Evolutionary conservation across 2,329 filamentous ascomycete species (phyloP).

Genomic region (Xylariaceae sp.): DNA sequence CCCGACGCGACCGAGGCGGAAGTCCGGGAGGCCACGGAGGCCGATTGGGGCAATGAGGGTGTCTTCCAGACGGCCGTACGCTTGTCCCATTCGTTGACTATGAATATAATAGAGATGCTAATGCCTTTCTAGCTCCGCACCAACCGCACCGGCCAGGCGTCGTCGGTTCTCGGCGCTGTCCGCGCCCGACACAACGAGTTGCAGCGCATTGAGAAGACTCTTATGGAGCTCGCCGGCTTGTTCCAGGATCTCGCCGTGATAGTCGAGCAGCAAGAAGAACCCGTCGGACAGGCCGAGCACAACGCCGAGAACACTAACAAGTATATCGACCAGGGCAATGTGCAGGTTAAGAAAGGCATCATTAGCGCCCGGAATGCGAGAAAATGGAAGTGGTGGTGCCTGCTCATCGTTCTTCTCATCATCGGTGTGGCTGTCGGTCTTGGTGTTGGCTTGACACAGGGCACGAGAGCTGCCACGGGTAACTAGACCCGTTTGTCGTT

Average conservation of each 20-base stretch:
- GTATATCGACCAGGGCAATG: constrained; percentile 64
- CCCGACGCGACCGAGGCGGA: constrained; percentile 72
- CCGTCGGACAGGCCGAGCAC: constrained; percentile 56
- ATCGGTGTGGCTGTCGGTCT: constrained; percentile 49
- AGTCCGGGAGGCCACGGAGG: constrained; percentile 61
- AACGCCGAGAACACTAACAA: constrained; percentile 61
- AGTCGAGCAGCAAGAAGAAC: constrained; percentile 65
- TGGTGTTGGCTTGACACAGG: constrained; percentile 16
- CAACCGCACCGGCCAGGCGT: constrained; percentile 69
- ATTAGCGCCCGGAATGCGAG: constrained; percentile 60
- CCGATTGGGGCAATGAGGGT: constrained; percentile 71
- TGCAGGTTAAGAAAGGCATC: constrained; percentile 63
- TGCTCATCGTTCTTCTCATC: constrained; percentile 57
- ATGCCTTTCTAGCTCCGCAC: constrained; percentile 55
- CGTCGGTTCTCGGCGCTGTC: constrained; percentile 69
- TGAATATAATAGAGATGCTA: constrained; percentile 6
- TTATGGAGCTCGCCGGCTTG: constrained; percentile 63
- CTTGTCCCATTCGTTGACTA: not conserved
- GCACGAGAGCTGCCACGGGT: constrained; percentile 6
- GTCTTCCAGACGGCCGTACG: constrained; percentile 74
- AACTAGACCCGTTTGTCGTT: not conserved
- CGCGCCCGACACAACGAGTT: constrained; percentile 80
- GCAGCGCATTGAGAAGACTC: constrained; percentile 70
- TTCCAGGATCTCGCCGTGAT: constrained; percentile 71
- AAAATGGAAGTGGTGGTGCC: constrained; percentile 78